Base-by-base conservation (phyloP, 495 filamentous ascomycete genomes). In the Aspergillus nanangensis region DNA sequence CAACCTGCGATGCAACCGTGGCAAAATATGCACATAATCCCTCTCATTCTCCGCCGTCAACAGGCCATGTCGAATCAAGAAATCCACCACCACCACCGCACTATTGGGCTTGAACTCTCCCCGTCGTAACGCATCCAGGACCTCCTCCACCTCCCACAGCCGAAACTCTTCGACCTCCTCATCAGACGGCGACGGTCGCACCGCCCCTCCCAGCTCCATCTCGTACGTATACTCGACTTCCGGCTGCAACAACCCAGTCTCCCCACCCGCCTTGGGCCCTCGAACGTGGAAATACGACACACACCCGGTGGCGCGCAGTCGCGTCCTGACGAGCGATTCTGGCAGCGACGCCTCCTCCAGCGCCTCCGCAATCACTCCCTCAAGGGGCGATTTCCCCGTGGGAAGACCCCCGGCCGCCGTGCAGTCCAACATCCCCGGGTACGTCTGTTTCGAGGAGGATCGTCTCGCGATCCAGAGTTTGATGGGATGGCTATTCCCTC, bases 91-190 rank as follows among this genome's bases (percentile, higher is more conserved):
- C 24, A 77, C 72, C 4, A 70, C 50, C 9, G 66, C 73, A 46
- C 69, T 68, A 48, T 75, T 76, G 1, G 71, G 64, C 56, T 80
- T 83, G 57, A 83, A 83, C 57, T 77, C 68, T 11, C 65, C 58
- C 2, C 45, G 44, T 21, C 55, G 29, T 44, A 83, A 50, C 0
- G 68, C 69, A 17, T 44, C 45, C 38, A 62, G 58, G 1, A 82
- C 67, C 19, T 81, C 66, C 0, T 69, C 67, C 1, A 78, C 53
- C 5, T 43, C 52, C 73, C 74, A 75, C 22, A 75, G 52, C 9
- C 52, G 55, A 50, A 82, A 79, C 19, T 60, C 56, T 38, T 74
- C 65, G 3, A 78, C 77, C 47, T 83, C 81, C 11, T 66, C 66
- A 45, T 83, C 77, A 8, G 61, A 57, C 3, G 76, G 75, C 20